Evolutionary conservation across 306 rosid species (phyloP).

Genomic region (Quercus ilex): DNA sequence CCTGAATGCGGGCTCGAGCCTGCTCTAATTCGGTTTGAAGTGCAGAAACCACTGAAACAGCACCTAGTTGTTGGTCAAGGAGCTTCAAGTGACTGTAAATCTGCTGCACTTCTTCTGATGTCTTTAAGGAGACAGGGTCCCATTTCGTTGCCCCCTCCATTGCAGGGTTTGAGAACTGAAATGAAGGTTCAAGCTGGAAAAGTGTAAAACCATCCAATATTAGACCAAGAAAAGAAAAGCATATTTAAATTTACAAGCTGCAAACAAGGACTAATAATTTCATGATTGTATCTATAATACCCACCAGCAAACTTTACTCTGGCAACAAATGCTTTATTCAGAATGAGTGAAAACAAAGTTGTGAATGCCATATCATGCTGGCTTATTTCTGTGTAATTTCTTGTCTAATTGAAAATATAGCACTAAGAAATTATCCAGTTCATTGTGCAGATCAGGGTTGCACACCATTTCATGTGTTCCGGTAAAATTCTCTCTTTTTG

Average conservation of each 20-base stretch:
- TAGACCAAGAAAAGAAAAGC: background rate
- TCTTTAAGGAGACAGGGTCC: constrained; percentile 70
- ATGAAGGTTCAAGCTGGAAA: constrained; percentile 50
- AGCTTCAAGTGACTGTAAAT: constrained; percentile 59
- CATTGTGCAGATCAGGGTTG: no score
- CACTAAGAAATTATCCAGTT: no score
- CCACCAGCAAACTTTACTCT: background rate
- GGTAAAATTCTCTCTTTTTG: no score
- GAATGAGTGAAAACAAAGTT: no score
- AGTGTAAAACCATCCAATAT: background rate
- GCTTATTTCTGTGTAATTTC: no score
- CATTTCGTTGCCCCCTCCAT: constrained; percentile 95
- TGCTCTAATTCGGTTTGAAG: constrained; percentile 83
- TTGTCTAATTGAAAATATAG: no score
- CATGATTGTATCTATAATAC: background rate
- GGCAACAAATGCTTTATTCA: background rate
- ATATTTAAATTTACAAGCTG: background rate
- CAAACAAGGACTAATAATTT: background rate
- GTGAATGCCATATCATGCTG: no score
- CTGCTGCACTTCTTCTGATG: constrained; percentile 54
- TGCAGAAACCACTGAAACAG: constrained; percentile 62
- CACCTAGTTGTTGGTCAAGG: constrained; percentile 63
- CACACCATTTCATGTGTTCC: no score
- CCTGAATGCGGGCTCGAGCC: constrained; percentile 66
- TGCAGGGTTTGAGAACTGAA: constrained; percentile 57